phyloP scores from a whole-genome alignment of 148 eudicot species.

The Nepenthes mirabilis region DNA sequence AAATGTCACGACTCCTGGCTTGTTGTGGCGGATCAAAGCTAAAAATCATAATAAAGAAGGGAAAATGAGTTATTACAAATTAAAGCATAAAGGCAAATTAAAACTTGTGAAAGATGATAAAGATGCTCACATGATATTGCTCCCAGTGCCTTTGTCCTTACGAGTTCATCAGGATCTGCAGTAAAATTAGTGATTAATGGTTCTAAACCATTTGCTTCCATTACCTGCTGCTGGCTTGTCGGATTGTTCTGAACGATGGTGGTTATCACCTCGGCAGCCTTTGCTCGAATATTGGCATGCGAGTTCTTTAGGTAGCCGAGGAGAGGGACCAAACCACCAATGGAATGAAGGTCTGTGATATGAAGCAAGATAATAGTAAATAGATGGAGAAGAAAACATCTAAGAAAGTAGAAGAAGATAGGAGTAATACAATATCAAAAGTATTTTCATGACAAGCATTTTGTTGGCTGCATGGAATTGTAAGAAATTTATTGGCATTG shows the following conservation, averaged over 20 bases:
- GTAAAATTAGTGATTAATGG: constrained; percentile 59
- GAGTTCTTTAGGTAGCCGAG: constrained; percentile 61
- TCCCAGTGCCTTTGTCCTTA: constrained; percentile 79
- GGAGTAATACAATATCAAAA: too few relatives aligned
- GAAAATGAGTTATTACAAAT: background rate
- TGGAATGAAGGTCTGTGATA: constrained; percentile 72
- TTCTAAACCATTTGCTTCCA: constrained; percentile 88
- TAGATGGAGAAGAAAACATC: too few relatives aligned
- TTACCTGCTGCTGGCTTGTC: constrained; percentile 73
- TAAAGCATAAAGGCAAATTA: too few relatives aligned
- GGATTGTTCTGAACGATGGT: constrained; percentile 95
- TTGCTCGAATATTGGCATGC: constrained; percentile 77
- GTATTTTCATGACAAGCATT: too few relatives aligned
- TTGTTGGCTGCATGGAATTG: too few relatives aligned
- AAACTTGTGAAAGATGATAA: too few relatives aligned
- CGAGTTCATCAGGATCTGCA: constrained; percentile 63
- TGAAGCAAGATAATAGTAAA: too few relatives aligned
- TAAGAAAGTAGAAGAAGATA: too few relatives aligned
- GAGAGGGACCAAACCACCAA: constrained; percentile 85
- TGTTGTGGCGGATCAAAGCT: constrained; percentile 88
- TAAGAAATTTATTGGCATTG: too few relatives aligned
- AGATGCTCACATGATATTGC: constrained; percentile 77
- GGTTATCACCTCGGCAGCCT: constrained; percentile 96
- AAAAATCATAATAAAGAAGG: constrained; percentile 2
- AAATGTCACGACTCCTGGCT: constrained; percentile 79